Evolutionary conservation across 345 rosid genomes (phyloP).

Genomic region (Mangifera indica): DNA sequence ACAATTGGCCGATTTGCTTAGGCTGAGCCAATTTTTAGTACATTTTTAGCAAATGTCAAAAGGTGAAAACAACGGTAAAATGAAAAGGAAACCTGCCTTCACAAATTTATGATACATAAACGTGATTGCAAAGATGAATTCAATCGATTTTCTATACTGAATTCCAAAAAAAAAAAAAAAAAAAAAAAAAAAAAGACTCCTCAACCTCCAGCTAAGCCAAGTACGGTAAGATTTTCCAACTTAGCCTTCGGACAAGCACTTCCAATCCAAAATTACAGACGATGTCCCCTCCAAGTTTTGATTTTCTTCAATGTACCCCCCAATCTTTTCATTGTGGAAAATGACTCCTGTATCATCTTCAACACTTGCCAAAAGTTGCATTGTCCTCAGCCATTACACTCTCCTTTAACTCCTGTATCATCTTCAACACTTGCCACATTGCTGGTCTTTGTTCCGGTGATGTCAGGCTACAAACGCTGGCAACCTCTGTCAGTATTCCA

Average conservation of each 20-base stretch:
- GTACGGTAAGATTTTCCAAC: background rate
- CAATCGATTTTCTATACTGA: background rate
- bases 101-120: conserved; percentile 11
- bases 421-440: conserved; percentile 87
- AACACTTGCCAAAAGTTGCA: conserved; percentile 32
- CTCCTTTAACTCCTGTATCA: conserved; percentile 86
- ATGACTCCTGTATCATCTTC: too few species aligned
- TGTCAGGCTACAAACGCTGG: conserved; percentile 71
- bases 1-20: too few species aligned
- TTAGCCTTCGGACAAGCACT: background rate
- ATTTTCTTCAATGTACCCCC: background rate
- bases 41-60: background rate
- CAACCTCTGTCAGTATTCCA: conserved; percentile 82
- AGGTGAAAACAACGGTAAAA: background rate
- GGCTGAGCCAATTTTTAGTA: too few species aligned
- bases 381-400: conserved; percentile 44
- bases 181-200: background rate
- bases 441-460: conserved; percentile 90
- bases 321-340: background rate
- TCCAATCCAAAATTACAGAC: background rate
- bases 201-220: background rate
- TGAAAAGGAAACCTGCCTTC: background rate
- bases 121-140: conserved; percentile 3
- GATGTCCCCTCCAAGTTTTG: conserved; percentile 1
- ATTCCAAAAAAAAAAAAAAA: too few species aligned